phyloP scores from a whole-genome alignment of 805 yeast species.

The Torulaspora delbrueckii region DNA sequence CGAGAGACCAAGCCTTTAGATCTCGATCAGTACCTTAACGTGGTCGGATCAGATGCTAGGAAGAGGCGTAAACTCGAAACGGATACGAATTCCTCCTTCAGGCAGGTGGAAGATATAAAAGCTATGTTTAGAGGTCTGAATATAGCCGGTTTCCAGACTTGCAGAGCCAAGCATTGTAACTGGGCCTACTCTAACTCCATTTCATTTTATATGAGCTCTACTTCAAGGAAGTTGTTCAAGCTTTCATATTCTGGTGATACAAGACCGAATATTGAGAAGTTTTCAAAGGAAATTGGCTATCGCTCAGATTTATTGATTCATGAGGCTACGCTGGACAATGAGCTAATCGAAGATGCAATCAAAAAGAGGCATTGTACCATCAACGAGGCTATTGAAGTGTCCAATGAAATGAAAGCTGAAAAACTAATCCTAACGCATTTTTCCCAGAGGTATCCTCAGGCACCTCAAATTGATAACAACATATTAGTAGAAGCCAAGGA shows the following conservation, averaged over 20 bases:
- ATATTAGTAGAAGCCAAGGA: conserved; percentile 29
- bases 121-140: conserved; percentile 41
- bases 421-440: conserved; percentile 82
- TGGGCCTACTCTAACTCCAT: conserved; percentile 71
- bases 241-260: conserved; percentile 94
- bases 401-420: conserved; percentile 64
- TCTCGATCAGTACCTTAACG: conserved; percentile 20
- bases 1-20: conserved; percentile 31
- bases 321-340: conserved; percentile 89
- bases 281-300: conserved; percentile 58
- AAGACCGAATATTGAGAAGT: conserved; percentile 61
- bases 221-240: conserved; percentile 43
- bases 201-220: conserved; percentile 37
- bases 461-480: conserved; percentile 39
- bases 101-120: conserved; percentile 30
- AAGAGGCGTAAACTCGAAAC: conserved; percentile 27
- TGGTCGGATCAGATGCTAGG: conserved; percentile 8
- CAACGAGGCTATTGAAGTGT: conserved; percentile 74
- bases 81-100: conserved; percentile 22
- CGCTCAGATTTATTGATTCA: conserved; percentile 75
- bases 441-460: conserved; percentile 77
- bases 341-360: conserved; percentile 67
- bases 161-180: conserved; percentile 80
- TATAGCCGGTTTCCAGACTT: conserved; percentile 47
- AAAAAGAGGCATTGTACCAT: conserved; percentile 84